These are phyloP conservation scores for Paramecium octaurelia DNA, from an alignment of 73 alveolate genomes.

Conservation along the genomic window DNA sequence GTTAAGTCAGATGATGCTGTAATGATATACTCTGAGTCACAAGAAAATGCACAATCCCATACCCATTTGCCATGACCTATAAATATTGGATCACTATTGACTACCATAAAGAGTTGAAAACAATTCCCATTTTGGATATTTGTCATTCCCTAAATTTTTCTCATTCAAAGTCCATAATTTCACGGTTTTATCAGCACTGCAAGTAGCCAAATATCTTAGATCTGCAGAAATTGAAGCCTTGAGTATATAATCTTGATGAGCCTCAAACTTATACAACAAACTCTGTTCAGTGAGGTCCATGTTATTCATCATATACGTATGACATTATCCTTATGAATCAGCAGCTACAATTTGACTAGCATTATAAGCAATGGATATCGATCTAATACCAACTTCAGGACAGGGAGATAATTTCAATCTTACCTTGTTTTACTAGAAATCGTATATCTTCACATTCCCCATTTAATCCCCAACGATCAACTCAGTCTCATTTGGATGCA, in stretches of 20 bases:
- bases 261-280: not conserved
- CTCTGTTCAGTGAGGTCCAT: not conserved
- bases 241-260: constrained; percentile 55
- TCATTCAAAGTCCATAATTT: constrained; percentile 49
- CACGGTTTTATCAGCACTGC: constrained; percentile 57
- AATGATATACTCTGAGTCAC: constrained; percentile 50
- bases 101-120: not conserved
- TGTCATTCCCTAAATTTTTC: not conserved
- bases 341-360: constrained; percentile 51
- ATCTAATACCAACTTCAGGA: constrained; percentile 61
- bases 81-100: not conserved
- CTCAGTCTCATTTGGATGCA: constrained; percentile 56
- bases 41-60: constrained; percentile 55
- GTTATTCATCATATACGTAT: constrained; percentile 28
- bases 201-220: constrained; percentile 46
- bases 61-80: constrained; percentile 58
- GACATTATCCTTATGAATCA: constrained; percentile 44
- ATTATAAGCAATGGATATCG: constrained; percentile 39
- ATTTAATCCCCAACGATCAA: constrained; percentile 50
- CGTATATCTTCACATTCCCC: constrained; percentile 53
- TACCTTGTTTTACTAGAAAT: not conserved
- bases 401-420: constrained; percentile 45
- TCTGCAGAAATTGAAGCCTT: constrained; percentile 49
- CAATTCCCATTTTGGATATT: constrained; percentile 10
- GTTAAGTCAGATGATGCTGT: constrained; percentile 40